These are phyloP conservation scores for Rhodosporidiobolus sp. DNA, from an alignment of 768 basidiomycete genomes.

Conservation along the genomic window DNA sequence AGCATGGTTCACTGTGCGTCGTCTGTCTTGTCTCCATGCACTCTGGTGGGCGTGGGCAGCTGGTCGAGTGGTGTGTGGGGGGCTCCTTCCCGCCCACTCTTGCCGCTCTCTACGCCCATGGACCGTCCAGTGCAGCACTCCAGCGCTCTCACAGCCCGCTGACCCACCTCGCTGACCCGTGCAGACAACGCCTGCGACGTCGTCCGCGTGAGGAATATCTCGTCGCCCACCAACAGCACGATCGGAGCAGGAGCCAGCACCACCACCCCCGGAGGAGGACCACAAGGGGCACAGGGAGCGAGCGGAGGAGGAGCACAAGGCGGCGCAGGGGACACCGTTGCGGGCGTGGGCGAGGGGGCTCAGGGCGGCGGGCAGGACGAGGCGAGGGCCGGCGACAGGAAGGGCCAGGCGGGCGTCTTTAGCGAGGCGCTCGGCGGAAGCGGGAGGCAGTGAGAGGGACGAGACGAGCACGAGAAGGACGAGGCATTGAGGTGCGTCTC, in stretches of 20 bases:
- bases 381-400: too few relatives aligned
- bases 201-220: slow-evolving; percentile 18
- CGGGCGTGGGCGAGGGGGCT: too few relatives aligned
- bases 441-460: too few relatives aligned
- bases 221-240: not conserved
- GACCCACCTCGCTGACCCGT: too few relatives aligned
- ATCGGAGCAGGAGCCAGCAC: not conserved
- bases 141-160: too few relatives aligned
- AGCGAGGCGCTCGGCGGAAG: too few relatives aligned
- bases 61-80: too few relatives aligned
- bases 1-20: slow-evolving; percentile 33
- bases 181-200: slow-evolving; percentile 29
- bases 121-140: not conserved
- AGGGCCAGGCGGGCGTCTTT: too few relatives aligned
- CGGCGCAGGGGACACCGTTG: not conserved
- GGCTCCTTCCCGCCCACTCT: not conserved
- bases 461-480: too few relatives aligned
- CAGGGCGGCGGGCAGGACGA: too few relatives aligned
- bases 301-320: not conserved
- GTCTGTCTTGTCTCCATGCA: not conserved
- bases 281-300: not conserved
- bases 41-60: too few relatives aligned
- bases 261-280: too few relatives aligned
- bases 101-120: not conserved
- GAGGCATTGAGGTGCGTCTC: not conserved